A percentile compares a stretch with the other conserved stretches of the same genome.
Evolutionary conservation across 345 rosid species (phyloP).

Genomic region (Camelina neglecta): DNA sequence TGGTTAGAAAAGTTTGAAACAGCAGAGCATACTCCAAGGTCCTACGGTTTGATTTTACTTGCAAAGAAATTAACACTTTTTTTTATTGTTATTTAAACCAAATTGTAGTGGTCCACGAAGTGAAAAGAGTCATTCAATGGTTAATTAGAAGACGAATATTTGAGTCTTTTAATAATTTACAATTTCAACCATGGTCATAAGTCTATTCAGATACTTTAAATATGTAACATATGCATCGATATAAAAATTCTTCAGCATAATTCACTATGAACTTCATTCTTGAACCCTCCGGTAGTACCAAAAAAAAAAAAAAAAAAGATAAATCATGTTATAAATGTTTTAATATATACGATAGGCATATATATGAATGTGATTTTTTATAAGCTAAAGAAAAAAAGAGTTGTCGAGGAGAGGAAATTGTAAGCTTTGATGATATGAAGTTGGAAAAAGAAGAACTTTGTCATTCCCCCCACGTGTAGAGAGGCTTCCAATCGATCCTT

Average conservation of each 20-base stretch:
- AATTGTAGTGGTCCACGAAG: no score
- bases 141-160: not conserved
- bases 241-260: no score
- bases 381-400: constrained; percentile 1
- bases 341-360: no score
- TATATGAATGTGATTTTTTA: not conserved
- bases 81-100: not conserved
- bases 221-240: no score
- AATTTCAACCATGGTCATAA: no score
- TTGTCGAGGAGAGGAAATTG: constrained; percentile 30
- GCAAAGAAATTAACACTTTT: not conserved
- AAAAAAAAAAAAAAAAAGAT: no score
- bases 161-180: not conserved
- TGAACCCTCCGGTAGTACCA: no score
- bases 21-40: not conserved
- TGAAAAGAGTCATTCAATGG: no score
- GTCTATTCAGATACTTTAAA: no score
- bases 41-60: constrained; percentile 1
- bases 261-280: no score
- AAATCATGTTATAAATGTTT: no score
- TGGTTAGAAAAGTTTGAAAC: constrained; percentile 13
- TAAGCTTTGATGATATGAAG: constrained; percentile 25
- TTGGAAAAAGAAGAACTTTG: constrained; percentile 37
- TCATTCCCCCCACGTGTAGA: constrained; percentile 47
- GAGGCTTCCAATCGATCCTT: constrained; percentile 35